Evolutionary conservation across 2,329 filamentous ascomycete species (phyloP).

Genomic region (Hypocreales sp.): DNA sequence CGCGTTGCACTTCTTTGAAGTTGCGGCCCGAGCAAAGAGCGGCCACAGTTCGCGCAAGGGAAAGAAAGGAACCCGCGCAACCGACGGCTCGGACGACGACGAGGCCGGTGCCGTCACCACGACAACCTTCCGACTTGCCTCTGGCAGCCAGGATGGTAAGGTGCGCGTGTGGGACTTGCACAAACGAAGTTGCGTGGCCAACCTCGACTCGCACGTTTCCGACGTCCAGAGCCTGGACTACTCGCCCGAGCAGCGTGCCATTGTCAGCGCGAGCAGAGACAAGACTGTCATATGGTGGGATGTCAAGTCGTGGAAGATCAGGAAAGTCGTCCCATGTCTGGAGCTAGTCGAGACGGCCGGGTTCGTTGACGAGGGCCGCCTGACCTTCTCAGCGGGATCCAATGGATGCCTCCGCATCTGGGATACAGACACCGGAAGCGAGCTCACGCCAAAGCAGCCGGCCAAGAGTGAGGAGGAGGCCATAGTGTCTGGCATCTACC

Average conservation of each 20-base stretch:
- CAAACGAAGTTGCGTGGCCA: slow-evolving; percentile 61
- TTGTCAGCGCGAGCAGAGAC: slow-evolving; percentile 79
- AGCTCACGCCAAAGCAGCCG: slow-evolving; percentile 61
- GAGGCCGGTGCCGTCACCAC: slow-evolving; percentile 25
- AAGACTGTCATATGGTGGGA: slow-evolving; percentile 94
- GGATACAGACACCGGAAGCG: slow-evolving; percentile 60
- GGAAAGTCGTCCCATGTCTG: slow-evolving; percentile 66
- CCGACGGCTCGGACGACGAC: slow-evolving; percentile 22
- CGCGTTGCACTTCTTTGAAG: slow-evolving; percentile 80
- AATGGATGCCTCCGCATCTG: slow-evolving; percentile 74
- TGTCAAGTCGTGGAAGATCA: slow-evolving; percentile 65
- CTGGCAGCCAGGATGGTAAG: slow-evolving; percentile 87
- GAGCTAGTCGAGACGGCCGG: slow-evolving; percentile 76
- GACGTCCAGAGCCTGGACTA: slow-evolving; percentile 83
- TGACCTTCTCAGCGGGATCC: slow-evolving; percentile 74
- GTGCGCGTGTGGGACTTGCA: slow-evolving; percentile 84
- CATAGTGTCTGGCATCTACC: slow-evolving; percentile 58
- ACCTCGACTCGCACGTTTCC: slow-evolving; percentile 83
- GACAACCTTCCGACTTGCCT: slow-evolving; percentile 63
- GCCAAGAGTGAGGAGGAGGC: slow-evolving; percentile 44
- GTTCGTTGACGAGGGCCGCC: slow-evolving; percentile 54
- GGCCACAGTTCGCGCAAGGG: slow-evolving; percentile 10
- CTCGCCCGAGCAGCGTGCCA: slow-evolving; percentile 53
- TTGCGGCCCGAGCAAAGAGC: slow-evolving; percentile 29
- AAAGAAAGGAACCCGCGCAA: slow-evolving; percentile 15